phyloP scores from a whole-genome alignment of 192 early-diverging fungal species.

The Backusella tuberculispora region DNA sequence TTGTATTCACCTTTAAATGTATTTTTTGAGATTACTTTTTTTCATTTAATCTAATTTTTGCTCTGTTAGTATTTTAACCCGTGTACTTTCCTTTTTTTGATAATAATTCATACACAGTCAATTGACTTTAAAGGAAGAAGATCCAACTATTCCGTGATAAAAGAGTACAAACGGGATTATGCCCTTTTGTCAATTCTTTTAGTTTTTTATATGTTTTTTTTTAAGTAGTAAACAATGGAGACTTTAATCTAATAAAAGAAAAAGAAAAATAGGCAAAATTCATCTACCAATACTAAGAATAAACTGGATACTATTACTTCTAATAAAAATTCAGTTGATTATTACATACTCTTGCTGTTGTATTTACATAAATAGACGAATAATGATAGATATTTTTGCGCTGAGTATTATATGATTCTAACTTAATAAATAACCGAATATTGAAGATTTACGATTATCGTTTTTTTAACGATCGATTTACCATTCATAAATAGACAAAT shows the following conservation, averaged over 20 bases:
- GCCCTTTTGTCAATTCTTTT: not conserved
- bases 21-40: not conserved
- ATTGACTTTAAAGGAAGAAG: slow-evolving; percentile 1
- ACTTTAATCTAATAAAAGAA: not conserved
- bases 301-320: not conserved
- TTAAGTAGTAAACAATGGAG: not conserved
- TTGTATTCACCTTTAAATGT: not conserved
- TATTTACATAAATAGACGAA: not conserved
- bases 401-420: not conserved
- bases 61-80: not conserved
- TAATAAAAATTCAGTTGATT: not conserved
- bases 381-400: not conserved
- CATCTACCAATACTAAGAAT: not conserved
- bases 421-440: not conserved
- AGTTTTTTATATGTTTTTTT: not conserved
- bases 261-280: not conserved
- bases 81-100: slow-evolving; percentile 9
- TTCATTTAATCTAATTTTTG: not conserved
- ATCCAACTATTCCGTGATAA: not conserved
- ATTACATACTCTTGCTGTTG: not conserved
- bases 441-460: not conserved
- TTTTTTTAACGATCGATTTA: too few species aligned
- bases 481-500: too few species aligned
- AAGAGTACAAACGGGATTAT: not conserved
- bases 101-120: not conserved